Percentiles rank a stretch among this genome's conserved stretches.
Evolutionary conservation across 2,329 filamentous ascomycete genomes (phyloP).

Genomic region (Claviceps sp.): DNA sequence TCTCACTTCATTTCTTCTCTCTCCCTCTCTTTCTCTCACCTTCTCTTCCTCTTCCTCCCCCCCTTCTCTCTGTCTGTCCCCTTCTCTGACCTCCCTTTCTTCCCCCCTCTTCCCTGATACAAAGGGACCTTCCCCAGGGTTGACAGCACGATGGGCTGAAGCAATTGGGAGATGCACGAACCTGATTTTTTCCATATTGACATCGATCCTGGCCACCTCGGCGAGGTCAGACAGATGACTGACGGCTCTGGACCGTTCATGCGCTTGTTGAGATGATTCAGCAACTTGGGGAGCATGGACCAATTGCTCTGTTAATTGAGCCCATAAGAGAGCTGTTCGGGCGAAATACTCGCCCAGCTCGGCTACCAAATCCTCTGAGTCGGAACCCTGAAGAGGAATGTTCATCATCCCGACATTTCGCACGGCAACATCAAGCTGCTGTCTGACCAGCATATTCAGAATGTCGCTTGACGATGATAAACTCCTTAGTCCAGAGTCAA

Average conservation of each 20-base stretch:
- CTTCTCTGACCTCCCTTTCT: not conserved
- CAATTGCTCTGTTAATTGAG: constrained; percentile 20
- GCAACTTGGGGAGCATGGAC: constrained; percentile 20
- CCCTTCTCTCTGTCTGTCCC: too few relatives aligned
- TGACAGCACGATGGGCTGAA: not conserved
- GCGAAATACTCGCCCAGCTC: constrained; percentile 24
- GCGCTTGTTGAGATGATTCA: constrained; percentile 14
- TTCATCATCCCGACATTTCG: constrained; percentile 12
- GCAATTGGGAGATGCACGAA: constrained; percentile 11
- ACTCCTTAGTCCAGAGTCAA: constrained; percentile 15
- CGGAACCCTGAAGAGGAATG: constrained; percentile 6
- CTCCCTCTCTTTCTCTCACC: not conserved
- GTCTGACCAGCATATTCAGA: constrained; percentile 17
- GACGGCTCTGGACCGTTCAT: constrained; percentile 13
- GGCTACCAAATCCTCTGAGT: constrained; percentile 16
- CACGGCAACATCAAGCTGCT: constrained; percentile 15
- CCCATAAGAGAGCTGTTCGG: constrained; percentile 20
- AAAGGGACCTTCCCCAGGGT: not conserved
- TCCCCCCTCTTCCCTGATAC: too few relatives aligned
- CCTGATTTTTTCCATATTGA: constrained; percentile 20
- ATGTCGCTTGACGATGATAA: constrained; percentile 1
- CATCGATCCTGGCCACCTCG: constrained; percentile 17
- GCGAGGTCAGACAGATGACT: constrained; percentile 17
- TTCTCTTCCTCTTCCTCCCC: not conserved
- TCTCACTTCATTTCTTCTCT: not conserved